Evolutionary conservation across 2,329 filamentous ascomycete genomes (phyloP).

Genomic region (Cladorrhinum sp.): DNA sequence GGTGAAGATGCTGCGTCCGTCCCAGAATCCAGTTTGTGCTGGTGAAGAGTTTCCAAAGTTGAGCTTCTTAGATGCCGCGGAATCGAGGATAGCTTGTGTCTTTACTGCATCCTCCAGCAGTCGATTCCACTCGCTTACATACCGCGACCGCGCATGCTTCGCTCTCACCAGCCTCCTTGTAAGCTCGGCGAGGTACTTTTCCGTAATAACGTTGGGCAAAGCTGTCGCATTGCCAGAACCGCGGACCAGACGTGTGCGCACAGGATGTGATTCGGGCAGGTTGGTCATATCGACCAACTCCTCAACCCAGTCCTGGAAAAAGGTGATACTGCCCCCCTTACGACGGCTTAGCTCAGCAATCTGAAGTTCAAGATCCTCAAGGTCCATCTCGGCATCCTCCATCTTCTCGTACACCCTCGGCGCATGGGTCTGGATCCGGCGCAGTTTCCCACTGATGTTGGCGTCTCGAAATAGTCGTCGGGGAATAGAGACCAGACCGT

Average conservation of each 20-base stretch:
- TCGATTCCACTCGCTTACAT: slow-evolving; percentile 80
- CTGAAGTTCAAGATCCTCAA: slow-evolving; percentile 80
- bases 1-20: slow-evolving; percentile 61
- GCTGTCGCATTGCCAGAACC: slow-evolving; percentile 40
- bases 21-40: slow-evolving; percentile 49
- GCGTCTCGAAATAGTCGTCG: slow-evolving; percentile 76
- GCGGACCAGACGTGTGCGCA: slow-evolving; percentile 33
- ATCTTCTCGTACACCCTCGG: slow-evolving; percentile 83
- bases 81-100: slow-evolving; percentile 80
- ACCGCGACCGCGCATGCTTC: slow-evolving; percentile 77
- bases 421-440: slow-evolving; percentile 72
- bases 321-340: slow-evolving; percentile 71
- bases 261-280: slow-evolving; percentile 59
- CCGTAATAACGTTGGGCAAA: slow-evolving; percentile 81
- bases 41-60: slow-evolving; percentile 65
- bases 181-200: slow-evolving; percentile 87
- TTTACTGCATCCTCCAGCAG: slow-evolving; percentile 71
- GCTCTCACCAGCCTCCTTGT: slow-evolving; percentile 79
- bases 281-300: slow-evolving; percentile 78
- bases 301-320: slow-evolving; percentile 93
- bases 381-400: slow-evolving; percentile 73
- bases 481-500: slow-evolving; percentile 89
- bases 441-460: slow-evolving; percentile 70
- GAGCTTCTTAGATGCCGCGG: slow-evolving; percentile 74
- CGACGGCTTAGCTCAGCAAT: slow-evolving; percentile 74